Percentiles rank a stretch among this genome's conserved stretches.
Evolutionary conservation across 768 basidiomycete species (phyloP).

Genomic region (Calvatia gigantea): DNA sequence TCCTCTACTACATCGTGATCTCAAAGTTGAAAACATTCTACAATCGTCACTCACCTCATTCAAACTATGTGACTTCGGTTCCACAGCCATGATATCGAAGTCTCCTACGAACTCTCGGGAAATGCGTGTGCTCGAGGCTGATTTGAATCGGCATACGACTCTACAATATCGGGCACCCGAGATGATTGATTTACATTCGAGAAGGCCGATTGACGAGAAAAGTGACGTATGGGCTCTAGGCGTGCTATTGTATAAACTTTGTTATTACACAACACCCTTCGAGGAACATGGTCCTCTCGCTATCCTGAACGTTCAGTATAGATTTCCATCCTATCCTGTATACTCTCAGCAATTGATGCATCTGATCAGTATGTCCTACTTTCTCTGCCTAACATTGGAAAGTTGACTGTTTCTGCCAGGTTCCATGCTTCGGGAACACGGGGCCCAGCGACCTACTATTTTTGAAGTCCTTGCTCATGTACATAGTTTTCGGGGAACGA

Average conservation of each 20-base stretch:
- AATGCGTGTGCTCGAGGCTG: slow-evolving; percentile 82
- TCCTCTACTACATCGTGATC: slow-evolving; percentile 90
- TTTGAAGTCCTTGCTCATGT: slow-evolving; percentile 84
- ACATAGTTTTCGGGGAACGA: slow-evolving; percentile 85
- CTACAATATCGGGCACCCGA: slow-evolving; percentile 98
- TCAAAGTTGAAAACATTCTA: slow-evolving; percentile 98
- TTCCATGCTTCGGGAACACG: slow-evolving; percentile 92
- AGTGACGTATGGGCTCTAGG: slow-evolving; percentile 98
- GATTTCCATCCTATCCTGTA: slow-evolving; percentile 82
- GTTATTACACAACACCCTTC: slow-evolving; percentile 99
- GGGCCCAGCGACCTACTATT: slow-evolving; percentile 78
- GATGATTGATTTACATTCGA: slow-evolving; percentile 89
- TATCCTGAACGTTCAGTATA: slow-evolving; percentile 95
- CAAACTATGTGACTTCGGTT: slow-evolving; percentile 98
- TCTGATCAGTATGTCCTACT: slow-evolving; percentile 62
- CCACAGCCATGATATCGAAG: slow-evolving; percentile 72
- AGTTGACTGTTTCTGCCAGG: slow-evolving; percentile 38
- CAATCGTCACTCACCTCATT: slow-evolving; percentile 80
- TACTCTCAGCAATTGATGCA: slow-evolving; percentile 83
- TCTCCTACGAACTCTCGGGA: slow-evolving; percentile 80
- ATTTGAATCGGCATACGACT: slow-evolving; percentile 93
- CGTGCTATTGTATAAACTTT: slow-evolving; percentile 95
- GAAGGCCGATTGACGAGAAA: slow-evolving; percentile 87
- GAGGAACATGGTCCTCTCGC: slow-evolving; percentile 97
- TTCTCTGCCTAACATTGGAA: slow-evolving; percentile 6